Evolutionary conservation across 306 rosid species (phyloP).

Genomic region (Cicer pinnatifidum): DNA sequence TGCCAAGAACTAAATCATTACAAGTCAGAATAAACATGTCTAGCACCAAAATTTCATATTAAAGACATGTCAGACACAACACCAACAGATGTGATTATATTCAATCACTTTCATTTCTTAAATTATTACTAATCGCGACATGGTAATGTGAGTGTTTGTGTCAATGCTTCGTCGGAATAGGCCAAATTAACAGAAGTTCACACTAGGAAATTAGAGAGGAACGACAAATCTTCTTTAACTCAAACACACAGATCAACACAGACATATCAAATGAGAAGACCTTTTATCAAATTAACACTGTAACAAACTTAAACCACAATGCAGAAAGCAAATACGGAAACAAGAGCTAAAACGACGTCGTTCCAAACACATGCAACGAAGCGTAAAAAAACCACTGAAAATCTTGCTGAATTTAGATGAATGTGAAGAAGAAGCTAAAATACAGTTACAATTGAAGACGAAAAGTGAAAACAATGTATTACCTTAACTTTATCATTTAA

Average conservation of each 20-base stretch:
- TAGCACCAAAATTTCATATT: neutral
- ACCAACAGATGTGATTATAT: neutral
- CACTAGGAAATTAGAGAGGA: neutral
- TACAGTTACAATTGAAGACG: conserved; percentile 18
- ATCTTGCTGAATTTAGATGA: conserved; percentile 9
- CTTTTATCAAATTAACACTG: conserved; percentile 13
- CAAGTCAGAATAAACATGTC: neutral
- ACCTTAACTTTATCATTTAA: conserved; percentile 84
- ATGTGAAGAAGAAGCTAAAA: conserved; percentile 21
- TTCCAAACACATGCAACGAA: neutral
- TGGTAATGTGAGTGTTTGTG: neutral
- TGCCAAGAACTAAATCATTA: conserved; percentile 27
- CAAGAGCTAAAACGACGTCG: conserved; percentile 20
- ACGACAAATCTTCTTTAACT: neutral
- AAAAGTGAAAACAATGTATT: conserved; percentile 37
- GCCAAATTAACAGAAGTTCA: conserved; percentile 26
- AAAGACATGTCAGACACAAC: neutral
- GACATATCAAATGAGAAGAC: conserved; percentile 18
- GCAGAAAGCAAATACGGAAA: conserved; percentile 24
- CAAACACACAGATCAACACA: conserved; percentile 12
- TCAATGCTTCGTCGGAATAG: neutral
- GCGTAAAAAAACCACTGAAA: conserved; percentile 1
- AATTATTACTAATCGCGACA: neutral
- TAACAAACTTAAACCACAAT: conserved; percentile 24
- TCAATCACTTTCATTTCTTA: neutral